These are phyloP conservation scores for Globisporangium carolinianum DNA, from an alignment of 352 stramenopile genomes.

Conservation along the genomic window DNA sequence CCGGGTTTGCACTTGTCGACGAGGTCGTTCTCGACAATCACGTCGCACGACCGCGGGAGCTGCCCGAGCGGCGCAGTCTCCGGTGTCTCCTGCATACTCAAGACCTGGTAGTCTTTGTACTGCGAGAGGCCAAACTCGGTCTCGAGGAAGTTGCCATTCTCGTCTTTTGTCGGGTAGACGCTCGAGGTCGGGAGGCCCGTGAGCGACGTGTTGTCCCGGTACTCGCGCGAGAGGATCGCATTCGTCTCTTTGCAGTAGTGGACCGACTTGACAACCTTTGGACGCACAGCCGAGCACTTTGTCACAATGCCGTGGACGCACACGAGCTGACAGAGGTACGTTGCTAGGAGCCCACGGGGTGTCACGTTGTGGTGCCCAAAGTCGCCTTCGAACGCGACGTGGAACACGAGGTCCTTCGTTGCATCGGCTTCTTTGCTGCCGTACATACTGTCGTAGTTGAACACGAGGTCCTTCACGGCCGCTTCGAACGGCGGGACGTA, in stretches of 20 bases:
- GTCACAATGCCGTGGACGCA: constrained; percentile 99
- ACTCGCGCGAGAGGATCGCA: constrained; percentile 89
- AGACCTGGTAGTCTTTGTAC: constrained; percentile 98
- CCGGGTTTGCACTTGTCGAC: constrained; percentile 98
- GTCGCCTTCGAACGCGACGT: constrained; percentile 90
- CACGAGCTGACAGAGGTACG: constrained; percentile 92
- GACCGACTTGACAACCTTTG: constrained; percentile 96
- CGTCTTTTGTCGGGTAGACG: constrained; percentile 95
- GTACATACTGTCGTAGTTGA: constrained; percentile 78
- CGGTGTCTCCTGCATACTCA: constrained; percentile 83
- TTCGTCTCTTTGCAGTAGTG: constrained; percentile 98
- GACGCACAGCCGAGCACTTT: constrained; percentile 95
- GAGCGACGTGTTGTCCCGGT: constrained; percentile 96
- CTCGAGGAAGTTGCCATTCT: constrained; percentile 94
- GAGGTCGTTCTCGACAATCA: constrained; percentile 98
- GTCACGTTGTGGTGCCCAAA: constrained; percentile 92
- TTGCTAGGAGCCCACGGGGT: constrained; percentile 89
- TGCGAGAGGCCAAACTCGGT: constrained; percentile 97
- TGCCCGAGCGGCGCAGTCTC: constrained; percentile 96
- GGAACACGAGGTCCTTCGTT: constrained; percentile 73
- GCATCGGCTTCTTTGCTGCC: constrained; percentile 65
- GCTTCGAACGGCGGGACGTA: constrained; percentile 82
- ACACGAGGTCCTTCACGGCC: constrained; percentile 71
- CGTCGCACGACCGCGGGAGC: constrained; percentile 95
- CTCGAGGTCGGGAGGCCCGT: constrained; percentile 81